Percentiles rank a stretch among this genome's conserved stretches.
These are phyloP conservation scores for Sporothrix mexicana DNA, from an alignment of 2,329 filamentous ascomycete genomes.

Conservation along the genomic window DNA sequence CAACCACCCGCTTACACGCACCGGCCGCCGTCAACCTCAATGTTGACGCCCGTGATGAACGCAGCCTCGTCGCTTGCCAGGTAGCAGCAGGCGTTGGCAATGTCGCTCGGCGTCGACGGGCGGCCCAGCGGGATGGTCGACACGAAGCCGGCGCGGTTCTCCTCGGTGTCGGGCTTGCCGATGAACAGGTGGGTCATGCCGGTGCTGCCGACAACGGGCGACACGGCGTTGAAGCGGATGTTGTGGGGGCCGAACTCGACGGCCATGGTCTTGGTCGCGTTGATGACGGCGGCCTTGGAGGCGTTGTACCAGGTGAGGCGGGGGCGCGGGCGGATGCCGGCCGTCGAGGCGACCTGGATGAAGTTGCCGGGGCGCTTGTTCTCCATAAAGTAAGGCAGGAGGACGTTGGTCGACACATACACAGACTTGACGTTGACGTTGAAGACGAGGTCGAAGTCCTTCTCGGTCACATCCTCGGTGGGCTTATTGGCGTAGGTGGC, in stretches of 20 bases:
- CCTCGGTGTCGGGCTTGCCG: slow-evolving; percentile 66
- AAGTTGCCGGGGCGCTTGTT: slow-evolving; percentile 63
- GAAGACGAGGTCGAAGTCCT: slow-evolving; percentile 70
- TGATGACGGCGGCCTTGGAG: slow-evolving; percentile 69
- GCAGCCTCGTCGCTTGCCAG: slow-evolving; percentile 72
- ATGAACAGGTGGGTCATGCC: slow-evolving; percentile 61
- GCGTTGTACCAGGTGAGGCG: slow-evolving; percentile 74
- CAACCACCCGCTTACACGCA: slow-evolving; percentile 28
- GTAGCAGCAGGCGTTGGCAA: slow-evolving; percentile 73
- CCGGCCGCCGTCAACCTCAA: slow-evolving; percentile 56
- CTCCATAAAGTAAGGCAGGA: slow-evolving; percentile 66
- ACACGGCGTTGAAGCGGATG: slow-evolving; percentile 75
- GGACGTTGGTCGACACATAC: slow-evolving; percentile 63
- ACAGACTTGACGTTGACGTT: slow-evolving; percentile 72
- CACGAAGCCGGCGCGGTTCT: slow-evolving; percentile 62
- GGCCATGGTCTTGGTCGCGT: slow-evolving; percentile 64
- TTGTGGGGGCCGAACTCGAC: slow-evolving; percentile 74
- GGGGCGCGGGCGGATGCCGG: slow-evolving; percentile 64
- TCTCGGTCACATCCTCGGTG: slow-evolving; percentile 67
- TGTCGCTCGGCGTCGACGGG: slow-evolving; percentile 64
- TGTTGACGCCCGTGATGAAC: slow-evolving; percentile 74
- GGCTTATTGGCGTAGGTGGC: slow-evolving; percentile 66
- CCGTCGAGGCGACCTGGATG: slow-evolving; percentile 70
- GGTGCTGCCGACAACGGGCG: slow-evolving; percentile 70
- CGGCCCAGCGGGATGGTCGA: slow-evolving; percentile 61